Conservation (phyloP, 306 rosid species). For the Vigna nakashimae region DNA sequence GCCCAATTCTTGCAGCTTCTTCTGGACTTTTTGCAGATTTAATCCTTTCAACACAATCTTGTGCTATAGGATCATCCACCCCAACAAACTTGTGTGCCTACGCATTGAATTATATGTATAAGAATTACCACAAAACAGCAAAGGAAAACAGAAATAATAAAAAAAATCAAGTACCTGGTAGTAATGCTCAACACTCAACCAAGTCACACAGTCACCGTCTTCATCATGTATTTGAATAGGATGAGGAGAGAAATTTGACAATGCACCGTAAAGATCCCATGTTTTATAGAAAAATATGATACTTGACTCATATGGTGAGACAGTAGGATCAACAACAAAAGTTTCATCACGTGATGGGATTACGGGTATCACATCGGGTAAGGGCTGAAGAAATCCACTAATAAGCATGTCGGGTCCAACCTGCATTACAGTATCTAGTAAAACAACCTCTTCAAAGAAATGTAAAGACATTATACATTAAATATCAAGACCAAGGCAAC, state of each 20-base stretch:
- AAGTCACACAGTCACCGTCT: slow-evolving; percentile 68
- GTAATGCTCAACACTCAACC: slow-evolving; percentile 92
- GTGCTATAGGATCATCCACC: slow-evolving; percentile 67
- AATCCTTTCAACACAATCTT: slow-evolving; percentile 67
- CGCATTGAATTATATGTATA: slow-evolving; percentile 6
- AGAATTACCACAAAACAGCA: slow-evolving; percentile 23
- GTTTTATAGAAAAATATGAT: slow-evolving; percentile 85
- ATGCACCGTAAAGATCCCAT: slow-evolving; percentile 92
- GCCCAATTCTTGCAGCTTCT: slow-evolving; percentile 85
- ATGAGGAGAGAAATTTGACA: slow-evolving; percentile 95
- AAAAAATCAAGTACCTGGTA: slow-evolving; percentile 75
- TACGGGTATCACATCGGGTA: slow-evolving; percentile 74
- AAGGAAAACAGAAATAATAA: slow-evolving; percentile 18
- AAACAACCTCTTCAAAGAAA: slow-evolving; percentile 20
- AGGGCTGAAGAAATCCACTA: slow-evolving; percentile 89
- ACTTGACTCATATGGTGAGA: slow-evolving; percentile 77
- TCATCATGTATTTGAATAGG: slow-evolving; percentile 73
- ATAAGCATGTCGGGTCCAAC: slow-evolving; percentile 92
- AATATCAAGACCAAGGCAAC: slow-evolving; percentile 30
- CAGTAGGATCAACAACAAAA: slow-evolving; percentile 76
- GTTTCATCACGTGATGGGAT: slow-evolving; percentile 87
- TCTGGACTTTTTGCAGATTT: slow-evolving; percentile 88
- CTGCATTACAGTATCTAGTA: slow-evolving; percentile 56
- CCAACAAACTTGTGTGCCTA: slow-evolving; percentile 87
- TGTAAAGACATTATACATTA: slow-evolving; percentile 23